Evolutionary conservation across 768 basidiomycete species (phyloP).

Genomic region (Calocybe gangraenosa): DNA sequence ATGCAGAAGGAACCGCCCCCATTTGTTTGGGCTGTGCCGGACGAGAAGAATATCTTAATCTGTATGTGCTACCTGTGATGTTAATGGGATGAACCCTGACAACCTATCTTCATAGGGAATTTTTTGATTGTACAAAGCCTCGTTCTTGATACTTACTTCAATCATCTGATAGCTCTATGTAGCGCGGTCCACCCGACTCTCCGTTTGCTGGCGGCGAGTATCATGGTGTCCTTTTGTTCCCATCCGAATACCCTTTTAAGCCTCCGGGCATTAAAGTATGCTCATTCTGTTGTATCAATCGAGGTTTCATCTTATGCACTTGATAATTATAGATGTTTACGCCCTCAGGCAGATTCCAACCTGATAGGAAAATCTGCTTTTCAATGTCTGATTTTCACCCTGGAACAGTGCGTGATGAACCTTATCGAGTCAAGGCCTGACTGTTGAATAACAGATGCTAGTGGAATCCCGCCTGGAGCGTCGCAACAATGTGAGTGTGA

Average conservation of each 20-base stretch:
- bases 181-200: slow-evolving; percentile 94
- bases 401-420: slow-evolving; percentile 64
- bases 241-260: slow-evolving; percentile 93
- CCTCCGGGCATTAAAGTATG: slow-evolving; percentile 93
- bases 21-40: slow-evolving; percentile 92
- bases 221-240: slow-evolving; percentile 89
- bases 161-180: slow-evolving; percentile 16
- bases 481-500: slow-evolving; percentile 79
- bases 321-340: slow-evolving; percentile 68
- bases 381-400: slow-evolving; percentile 97
- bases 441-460: slow-evolving; percentile 22
- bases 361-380: slow-evolving; percentile 95
- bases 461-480: slow-evolving; percentile 98
- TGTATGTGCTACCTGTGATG: slow-evolving; percentile 51
- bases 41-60: slow-evolving; percentile 95
- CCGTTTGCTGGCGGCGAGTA: slow-evolving; percentile 92
- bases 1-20: slow-evolving; percentile 96
- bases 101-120: slow-evolving; percentile 65
- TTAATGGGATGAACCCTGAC: neutral
- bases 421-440: neutral
- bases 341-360: slow-evolving; percentile 86
- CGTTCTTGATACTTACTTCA: slow-evolving; percentile 2
- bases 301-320: slow-evolving; percentile 7
- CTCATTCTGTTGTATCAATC: slow-evolving; percentile 2
- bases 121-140: slow-evolving; percentile 74